phyloP scores from a whole-genome alignment of 1,284 basidiomycete genomes.

The Flammula alnicola region DNA sequence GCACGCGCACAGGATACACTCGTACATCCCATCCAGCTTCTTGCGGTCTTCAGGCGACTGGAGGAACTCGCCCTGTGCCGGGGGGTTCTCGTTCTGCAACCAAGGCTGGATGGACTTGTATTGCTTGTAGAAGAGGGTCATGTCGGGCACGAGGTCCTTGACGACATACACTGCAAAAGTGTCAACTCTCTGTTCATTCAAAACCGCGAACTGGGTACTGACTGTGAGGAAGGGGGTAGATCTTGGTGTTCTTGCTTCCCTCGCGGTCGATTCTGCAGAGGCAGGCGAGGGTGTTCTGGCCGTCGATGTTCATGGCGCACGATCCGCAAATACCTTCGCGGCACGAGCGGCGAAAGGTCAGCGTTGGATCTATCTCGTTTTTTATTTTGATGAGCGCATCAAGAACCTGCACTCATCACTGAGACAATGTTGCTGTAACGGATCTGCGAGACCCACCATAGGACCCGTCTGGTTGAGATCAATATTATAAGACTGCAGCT shows the following conservation, averaged over 20 bases:
- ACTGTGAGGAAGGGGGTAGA: constrained; percentile 99
- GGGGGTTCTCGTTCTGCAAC: constrained; percentile 91
- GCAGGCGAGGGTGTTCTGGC: constrained; percentile 97
- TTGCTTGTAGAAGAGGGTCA: constrained; percentile 97
- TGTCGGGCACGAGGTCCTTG: constrained; percentile 94
- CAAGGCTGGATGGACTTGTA: constrained; percentile 99
- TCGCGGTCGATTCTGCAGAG: constrained; percentile 93
- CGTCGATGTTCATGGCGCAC: constrained; percentile 99
- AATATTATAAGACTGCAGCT: constrained; percentile 89
- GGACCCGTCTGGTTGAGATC: constrained; percentile 96
- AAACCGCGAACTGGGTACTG: constrained; percentile 37
- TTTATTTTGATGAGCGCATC: constrained; percentile 99
- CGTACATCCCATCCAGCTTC: constrained; percentile 98
- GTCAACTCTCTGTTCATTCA: not conserved
- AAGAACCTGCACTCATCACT: constrained; percentile 58
- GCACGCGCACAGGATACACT: constrained; percentile 93
- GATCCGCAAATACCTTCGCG: constrained; percentile 98
- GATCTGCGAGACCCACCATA: constrained; percentile 67
- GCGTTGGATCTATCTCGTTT: constrained; percentile 95
- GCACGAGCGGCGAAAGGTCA: constrained; percentile 97
- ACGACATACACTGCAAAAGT: constrained; percentile 89
- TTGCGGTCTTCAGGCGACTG: constrained; percentile 92
- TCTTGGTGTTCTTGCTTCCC: constrained; percentile 77
- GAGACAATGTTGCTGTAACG: not conserved
- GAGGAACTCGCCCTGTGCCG: constrained; percentile 84